These are phyloP conservation scores for Candida sakaeoensis DNA, from an alignment of 805 yeast genomes.

Conservation along the genomic window DNA sequence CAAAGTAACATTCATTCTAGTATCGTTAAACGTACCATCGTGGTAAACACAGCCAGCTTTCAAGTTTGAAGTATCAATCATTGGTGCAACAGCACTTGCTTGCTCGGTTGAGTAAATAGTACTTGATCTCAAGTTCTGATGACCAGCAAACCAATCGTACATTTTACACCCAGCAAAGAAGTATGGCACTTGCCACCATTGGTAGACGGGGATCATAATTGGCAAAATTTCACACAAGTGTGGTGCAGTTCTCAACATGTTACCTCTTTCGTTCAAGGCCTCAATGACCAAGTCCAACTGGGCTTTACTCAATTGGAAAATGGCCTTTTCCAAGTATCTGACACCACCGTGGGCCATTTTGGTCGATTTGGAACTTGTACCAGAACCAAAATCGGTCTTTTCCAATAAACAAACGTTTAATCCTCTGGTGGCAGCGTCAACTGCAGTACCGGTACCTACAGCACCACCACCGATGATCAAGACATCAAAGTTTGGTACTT, in stretches of 20 bases:
- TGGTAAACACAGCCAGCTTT: constrained; percentile 92
- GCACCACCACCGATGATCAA: constrained; percentile 95
- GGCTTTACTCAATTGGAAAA: constrained; percentile 85
- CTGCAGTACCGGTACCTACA: constrained; percentile 88
- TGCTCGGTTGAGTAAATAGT: constrained; percentile 65
- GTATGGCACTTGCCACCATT: constrained; percentile 94
- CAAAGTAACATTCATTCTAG: constrained; percentile 82
- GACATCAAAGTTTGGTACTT: constrained; percentile 62
- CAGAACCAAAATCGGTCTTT: constrained; percentile 85
- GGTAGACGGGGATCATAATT: constrained; percentile 93
- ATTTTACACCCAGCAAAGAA: constrained; percentile 86
- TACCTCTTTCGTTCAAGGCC: constrained; percentile 43
- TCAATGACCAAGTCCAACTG: constrained; percentile 46
- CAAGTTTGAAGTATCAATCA: constrained; percentile 71
- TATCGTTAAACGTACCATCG: constrained; percentile 91
- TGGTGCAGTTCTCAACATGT: constrained; percentile 86
- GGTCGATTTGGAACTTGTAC: constrained; percentile 90
- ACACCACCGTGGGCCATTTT: constrained; percentile 99
- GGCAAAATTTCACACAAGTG: constrained; percentile 84
- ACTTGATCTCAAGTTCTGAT: constrained; percentile 75
- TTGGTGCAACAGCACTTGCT: constrained; percentile 77
- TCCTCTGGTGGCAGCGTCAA: constrained; percentile 89
- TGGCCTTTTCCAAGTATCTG: constrained; percentile 89
- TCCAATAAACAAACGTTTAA: constrained; percentile 84
- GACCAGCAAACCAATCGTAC: constrained; percentile 91